Conservation (phyloP, 495 filamentous ascomycete species). For the Aeminium ludgeri region DNA sequence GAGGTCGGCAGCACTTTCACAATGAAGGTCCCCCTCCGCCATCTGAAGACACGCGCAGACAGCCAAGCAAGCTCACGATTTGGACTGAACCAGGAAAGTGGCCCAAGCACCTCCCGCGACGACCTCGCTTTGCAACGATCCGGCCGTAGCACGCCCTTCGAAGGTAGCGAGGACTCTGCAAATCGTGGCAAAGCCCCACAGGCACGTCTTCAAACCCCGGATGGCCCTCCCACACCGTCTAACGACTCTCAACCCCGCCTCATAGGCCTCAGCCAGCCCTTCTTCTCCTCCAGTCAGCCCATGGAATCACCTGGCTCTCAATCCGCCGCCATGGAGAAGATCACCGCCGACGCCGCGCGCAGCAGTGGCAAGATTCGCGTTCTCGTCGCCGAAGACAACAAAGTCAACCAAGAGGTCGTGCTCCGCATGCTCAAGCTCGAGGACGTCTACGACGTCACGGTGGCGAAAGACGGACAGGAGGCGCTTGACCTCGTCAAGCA, state of each 20-base stretch:
- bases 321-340: slow-evolving; percentile 36
- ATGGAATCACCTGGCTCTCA: slow-evolving; percentile 28
- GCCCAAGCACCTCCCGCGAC: slow-evolving; percentile 9
- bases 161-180: slow-evolving; percentile 1
- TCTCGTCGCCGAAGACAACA: slow-evolving; percentile 88
- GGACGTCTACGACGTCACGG: slow-evolving; percentile 38
- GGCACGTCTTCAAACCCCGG: slow-evolving; percentile 15
- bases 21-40: slow-evolving; percentile 68
- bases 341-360: slow-evolving; percentile 26
- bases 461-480: slow-evolving; percentile 60
- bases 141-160: background rate
- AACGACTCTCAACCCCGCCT: slow-evolving; percentile 53
- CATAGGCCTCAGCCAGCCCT: slow-evolving; percentile 70
- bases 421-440: slow-evolving; percentile 56
- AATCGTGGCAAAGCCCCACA: background rate
- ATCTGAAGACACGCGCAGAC: slow-evolving; percentile 46
- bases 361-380: slow-evolving; percentile 51
- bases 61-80: slow-evolving; percentile 35
- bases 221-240: slow-evolving; percentile 15
- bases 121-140: too few relatives aligned
- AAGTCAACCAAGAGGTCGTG: slow-evolving; percentile 88
- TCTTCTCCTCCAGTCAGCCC: slow-evolving; percentile 49
- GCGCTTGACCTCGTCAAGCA: slow-evolving; percentile 72
- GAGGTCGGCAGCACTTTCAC: slow-evolving; percentile 67
- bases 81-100: too few relatives aligned